phyloP scores from a whole-genome alignment of 148 eudicot genomes.

The Amaranthus cruentus region DNA sequence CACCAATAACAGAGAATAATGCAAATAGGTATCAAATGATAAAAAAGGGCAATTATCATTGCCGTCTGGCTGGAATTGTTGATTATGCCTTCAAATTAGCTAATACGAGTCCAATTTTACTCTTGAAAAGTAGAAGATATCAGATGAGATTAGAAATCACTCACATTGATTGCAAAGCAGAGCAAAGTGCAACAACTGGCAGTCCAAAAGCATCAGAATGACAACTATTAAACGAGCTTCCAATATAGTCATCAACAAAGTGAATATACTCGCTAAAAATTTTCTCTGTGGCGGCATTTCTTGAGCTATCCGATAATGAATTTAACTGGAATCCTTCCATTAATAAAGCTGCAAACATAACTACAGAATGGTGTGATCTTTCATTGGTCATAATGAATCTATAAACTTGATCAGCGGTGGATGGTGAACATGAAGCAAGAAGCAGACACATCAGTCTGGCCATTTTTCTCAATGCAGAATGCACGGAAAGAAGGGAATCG shows the following conservation, averaged over 20 bases:
- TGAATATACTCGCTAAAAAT: slow-evolving; percentile 48
- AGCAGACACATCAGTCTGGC: slow-evolving; percentile 68
- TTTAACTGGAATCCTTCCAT: slow-evolving; percentile 85
- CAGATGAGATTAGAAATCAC: slow-evolving; percentile 28
- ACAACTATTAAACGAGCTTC: slow-evolving; percentile 29
- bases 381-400: slow-evolving; percentile 35
- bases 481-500: slow-evolving; percentile 42
- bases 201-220: slow-evolving; percentile 41
- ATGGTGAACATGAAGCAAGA: slow-evolving; percentile 42
- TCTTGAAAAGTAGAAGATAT: not conserved
- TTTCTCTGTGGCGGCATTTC: slow-evolving; percentile 45
- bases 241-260: slow-evolving; percentile 50
- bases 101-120: slow-evolving; percentile 4
- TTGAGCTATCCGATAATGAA: slow-evolving; percentile 49
- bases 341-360: slow-evolving; percentile 53
- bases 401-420: slow-evolving; percentile 58
- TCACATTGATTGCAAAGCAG: slow-evolving; percentile 67
- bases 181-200: slow-evolving; percentile 59
- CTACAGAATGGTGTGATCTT: slow-evolving; percentile 36
- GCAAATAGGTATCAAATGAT: too few species aligned
- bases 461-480: slow-evolving; percentile 49
- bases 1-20: too few species aligned
- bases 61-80: too few species aligned
- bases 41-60: not conserved
- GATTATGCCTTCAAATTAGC: not conserved